phyloP scores from a whole-genome alignment of 2,329 filamentous ascomycete genomes.

The Neofusicoccum parvum region DNA sequence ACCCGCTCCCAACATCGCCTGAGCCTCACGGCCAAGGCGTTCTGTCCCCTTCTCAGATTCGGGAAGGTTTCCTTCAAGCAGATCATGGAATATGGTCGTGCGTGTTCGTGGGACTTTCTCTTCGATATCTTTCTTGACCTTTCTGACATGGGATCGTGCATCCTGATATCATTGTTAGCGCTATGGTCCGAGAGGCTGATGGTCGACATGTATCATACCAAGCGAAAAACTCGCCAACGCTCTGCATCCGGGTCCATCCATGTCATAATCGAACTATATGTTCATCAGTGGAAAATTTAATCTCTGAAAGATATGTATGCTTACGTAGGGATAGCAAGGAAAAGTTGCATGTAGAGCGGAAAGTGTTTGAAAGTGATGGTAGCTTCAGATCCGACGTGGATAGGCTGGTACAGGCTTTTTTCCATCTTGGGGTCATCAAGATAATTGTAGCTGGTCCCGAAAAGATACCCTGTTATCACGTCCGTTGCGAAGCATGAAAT shows the following conservation, averaged over 20 bases:
- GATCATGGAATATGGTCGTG: conserved; percentile 22
- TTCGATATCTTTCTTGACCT: conserved; percentile 4
- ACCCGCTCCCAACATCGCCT: conserved; percentile 22
- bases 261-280: background rate
- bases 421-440: conserved; percentile 22
- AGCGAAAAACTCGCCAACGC: background rate
- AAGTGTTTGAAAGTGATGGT: conserved; percentile 21
- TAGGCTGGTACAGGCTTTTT: conserved; percentile 2
- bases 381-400: conserved; percentile 25
- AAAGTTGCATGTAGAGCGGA: conserved; percentile 25
- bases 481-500: conserved; percentile 26
- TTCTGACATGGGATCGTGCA: background rate
- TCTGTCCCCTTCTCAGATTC: conserved; percentile 17
- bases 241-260: background rate
- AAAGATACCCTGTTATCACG: conserved; percentile 27
- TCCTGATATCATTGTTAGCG: background rate
- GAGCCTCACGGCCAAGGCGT: conserved; percentile 20
- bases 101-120: background rate
- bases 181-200: no score
- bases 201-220: background rate
- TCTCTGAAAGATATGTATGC: background rate
- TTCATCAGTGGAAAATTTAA: background rate
- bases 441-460: conserved; percentile 25
- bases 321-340: background rate
- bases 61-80: conserved; percentile 18